Conservation (phyloP, 2,329 filamentous ascomycete genomes). For the Tolypocladium cylindrosporum region DNA sequence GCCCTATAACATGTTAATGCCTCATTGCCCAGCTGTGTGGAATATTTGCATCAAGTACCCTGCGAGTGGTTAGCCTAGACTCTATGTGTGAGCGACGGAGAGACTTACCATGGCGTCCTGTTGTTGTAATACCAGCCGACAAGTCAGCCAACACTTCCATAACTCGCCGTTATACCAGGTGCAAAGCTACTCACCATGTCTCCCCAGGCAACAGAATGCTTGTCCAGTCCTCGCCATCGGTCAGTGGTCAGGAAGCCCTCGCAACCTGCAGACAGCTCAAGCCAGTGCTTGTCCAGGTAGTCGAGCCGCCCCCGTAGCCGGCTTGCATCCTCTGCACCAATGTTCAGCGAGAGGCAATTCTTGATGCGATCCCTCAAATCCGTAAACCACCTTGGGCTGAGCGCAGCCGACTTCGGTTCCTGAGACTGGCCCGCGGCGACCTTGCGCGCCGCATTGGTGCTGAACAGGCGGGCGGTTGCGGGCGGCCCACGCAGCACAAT, state of each 20-base stretch:
- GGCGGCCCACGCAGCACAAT: not conserved
- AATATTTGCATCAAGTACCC: not conserved
- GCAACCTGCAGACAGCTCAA: slow-evolving; percentile 59
- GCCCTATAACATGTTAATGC: slow-evolving; percentile 22
- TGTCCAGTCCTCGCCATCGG: slow-evolving; percentile 50
- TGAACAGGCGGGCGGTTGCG: not conserved
- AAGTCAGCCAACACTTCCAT: slow-evolving; percentile 4
- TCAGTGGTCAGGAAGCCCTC: slow-evolving; percentile 62
- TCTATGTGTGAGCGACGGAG: not conserved
- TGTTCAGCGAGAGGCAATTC: slow-evolving; percentile 1
- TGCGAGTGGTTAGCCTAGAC: slow-evolving; percentile 2
- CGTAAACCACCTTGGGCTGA: slow-evolving; percentile 16
- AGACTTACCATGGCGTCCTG: slow-evolving; percentile 44
- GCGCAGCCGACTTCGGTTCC: not conserved
- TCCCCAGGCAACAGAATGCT: slow-evolving; percentile 67
- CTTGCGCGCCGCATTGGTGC: not conserved
- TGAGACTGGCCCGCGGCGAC: not conserved
- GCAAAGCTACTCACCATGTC: slow-evolving; percentile 56
- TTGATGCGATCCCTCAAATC: slow-evolving; percentile 14
- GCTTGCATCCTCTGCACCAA: not conserved
- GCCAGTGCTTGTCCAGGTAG: slow-evolving; percentile 45
- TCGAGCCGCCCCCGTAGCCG: slow-evolving; percentile 7
- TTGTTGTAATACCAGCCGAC: slow-evolving; percentile 8
- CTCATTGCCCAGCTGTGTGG: too few relatives aligned
- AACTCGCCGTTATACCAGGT: too few relatives aligned